Evolutionary conservation across 306 rosid species (phyloP), one percentile per base, ranked within the genome.

Genomic region (Datisca glomerata): DNA sequence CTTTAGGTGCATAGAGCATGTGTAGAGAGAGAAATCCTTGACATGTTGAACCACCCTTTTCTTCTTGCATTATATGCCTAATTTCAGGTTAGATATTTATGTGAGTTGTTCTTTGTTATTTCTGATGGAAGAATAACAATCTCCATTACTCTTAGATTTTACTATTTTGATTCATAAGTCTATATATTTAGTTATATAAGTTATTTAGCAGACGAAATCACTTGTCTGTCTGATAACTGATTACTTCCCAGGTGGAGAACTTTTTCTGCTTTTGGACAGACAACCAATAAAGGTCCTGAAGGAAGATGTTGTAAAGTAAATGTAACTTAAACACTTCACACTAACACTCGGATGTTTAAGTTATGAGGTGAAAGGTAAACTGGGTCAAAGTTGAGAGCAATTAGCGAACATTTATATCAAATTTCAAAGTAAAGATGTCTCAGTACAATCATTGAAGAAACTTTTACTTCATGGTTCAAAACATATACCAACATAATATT

Each of bases 21-120:
- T 52, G 79, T 81, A n/a, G 98, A 89, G 65, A 89, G 98, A 61
- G 91, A 89, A 68, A 84, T 89, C 59, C 98, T 89, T 1, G 98
- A 84, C 72, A 68, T 70, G 84, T 68, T 89, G 83, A 95, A 89
- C 57, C 98, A 89, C 56, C 98, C 98, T 70, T 89, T 89, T 71
- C 81, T 89, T 43, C 98, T 93, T 7, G 93, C 91, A 47, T 48
- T 89, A 37, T 89, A 89, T 60, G 98, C 98, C 45, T 89, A 95
- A 21, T 89, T 89, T 59, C 98, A 89, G 98, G 98, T 89, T 38
- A 59, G 75, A 24, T 55, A 32, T 24, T 64, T 22, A 13, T 25
- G 8, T 25, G 8, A 25, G 8, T 8, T 25, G 31, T 25, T 51
- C 8, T 10, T 5, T 12, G 7, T 38, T 15, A 8, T 42, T 9